Evolutionary conservation across 2,329 filamentous ascomycete species (phyloP).

Genomic region (Penicillium hordei): DNA sequence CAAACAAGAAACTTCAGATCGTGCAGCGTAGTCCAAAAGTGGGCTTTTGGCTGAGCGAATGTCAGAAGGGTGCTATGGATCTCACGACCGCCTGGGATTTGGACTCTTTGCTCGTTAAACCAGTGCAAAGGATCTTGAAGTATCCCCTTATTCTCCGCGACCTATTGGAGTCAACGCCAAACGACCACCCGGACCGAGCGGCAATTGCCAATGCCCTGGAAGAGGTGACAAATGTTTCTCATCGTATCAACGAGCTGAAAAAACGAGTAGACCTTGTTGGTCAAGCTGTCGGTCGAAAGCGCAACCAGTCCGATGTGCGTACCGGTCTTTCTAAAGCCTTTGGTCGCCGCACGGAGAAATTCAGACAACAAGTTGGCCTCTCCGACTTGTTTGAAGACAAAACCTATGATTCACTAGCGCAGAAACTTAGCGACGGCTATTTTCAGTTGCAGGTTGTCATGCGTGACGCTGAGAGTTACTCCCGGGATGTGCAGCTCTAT

Average conservation of each 20-base stretch:
- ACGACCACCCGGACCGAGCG: constrained; percentile 77
- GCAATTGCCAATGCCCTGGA: constrained; percentile 70
- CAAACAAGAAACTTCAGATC: constrained; percentile 59
- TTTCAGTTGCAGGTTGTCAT: constrained; percentile 89
- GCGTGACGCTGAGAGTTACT: constrained; percentile 90
- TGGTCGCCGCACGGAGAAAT: constrained; percentile 81
- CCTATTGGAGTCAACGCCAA: constrained; percentile 74
- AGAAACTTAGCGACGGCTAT: constrained; percentile 89
- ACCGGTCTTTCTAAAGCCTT: constrained; percentile 86
- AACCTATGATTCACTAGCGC: constrained; percentile 75
- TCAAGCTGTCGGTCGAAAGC: constrained; percentile 79
- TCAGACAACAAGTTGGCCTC: constrained; percentile 68
- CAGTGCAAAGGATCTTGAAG: constrained; percentile 89
- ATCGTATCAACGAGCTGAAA: constrained; percentile 87
- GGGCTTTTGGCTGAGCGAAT: constrained; percentile 84
- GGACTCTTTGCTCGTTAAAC: constrained; percentile 95
- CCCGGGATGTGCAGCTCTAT: constrained; percentile 74
- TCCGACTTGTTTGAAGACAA: constrained; percentile 72
- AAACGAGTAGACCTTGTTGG: constrained; percentile 91
- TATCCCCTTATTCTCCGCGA: constrained; percentile 85
- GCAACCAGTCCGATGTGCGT: constrained; percentile 84
- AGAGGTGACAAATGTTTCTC: constrained; percentile 62
- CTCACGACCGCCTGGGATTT: constrained; percentile 92
- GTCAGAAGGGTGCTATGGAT: constrained; percentile 86
- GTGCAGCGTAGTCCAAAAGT: constrained; percentile 58